Evolutionary conservation across 208 protist genomes (phyloP), one percentile per base, ranked within the genome.

Genomic region (Spongospora subterranea): DNA sequence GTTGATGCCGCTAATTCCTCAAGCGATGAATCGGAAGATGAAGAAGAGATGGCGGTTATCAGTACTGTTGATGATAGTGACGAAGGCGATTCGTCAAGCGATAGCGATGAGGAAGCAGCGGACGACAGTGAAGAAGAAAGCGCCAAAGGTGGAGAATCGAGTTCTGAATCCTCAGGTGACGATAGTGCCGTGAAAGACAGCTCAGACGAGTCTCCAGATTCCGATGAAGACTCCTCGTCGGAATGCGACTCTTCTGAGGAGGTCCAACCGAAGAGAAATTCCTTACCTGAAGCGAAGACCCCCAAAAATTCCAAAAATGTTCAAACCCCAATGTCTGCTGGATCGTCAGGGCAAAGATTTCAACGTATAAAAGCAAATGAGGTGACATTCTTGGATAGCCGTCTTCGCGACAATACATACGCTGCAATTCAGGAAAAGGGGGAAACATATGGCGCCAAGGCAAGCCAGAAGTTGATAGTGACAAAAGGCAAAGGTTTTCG

Each of bases 401-500:
- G 71, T 45, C 40, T 82, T 35, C n/a, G 40, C 6, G 71, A 82
- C 71, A 82, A 82, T 43, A 39, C 71, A 17, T 82, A 82, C 71
- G 71, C 71, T 13, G 71, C 71, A 6, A 6, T 82, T 43, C 71
- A 82, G 40, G 71, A 82, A 35, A 13, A 6, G 17, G 71, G 71
- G 6, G 71, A 82, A 43, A 39, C 71, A 13, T 82, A 82, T n/a
- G 71, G 71, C 40, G 71, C 71, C 71, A 89, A 89, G 53, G 88
- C 88, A 6, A 89, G 88, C 88, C 6, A 89, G 17, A 89, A 89
- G 88, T 29, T 89, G 88, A 89, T 77, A 6, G 88, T 66, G 17
- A 89, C 88, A 6, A 89, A 46, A 76, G 88, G 88, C 45, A 89
- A 89, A 46, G 88, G 88, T 35, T 89, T 89, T 35, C 45, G 88